Evolutionary conservation across 345 rosid genomes (phyloP), one percentile per base, ranked within the genome.

Genomic region (Alliaria petiolata): DNA sequence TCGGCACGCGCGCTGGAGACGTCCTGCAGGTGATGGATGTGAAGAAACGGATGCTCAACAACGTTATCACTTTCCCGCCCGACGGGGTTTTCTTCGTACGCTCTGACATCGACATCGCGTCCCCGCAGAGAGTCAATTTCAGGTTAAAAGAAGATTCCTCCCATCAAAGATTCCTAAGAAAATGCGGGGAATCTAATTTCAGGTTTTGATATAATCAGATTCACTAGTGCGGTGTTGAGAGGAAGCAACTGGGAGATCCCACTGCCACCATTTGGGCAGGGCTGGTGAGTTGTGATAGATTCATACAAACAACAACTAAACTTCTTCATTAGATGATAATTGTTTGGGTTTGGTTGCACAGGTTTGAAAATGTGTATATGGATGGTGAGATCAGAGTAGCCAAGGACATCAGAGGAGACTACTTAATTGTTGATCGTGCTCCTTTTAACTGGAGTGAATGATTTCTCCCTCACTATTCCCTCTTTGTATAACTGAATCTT

Each of bases 21-120:
- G 88, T 93, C 36, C 79, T 93, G 77, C 98, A 93, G 86, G 97
- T 89, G 64, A 90, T 93, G 65, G 93, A 93, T 65, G 96, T 89
- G 3, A 81, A 81, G 63, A 79, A 73, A 35, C 61, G n/a, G 67
- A 62, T 42, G 45, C 91, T 93, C 26, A 89, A 84, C 50, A 93
- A 90, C 62, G 98, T 87, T 1, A 93, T 93, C 69, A 90, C 96
- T 8, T 90, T 93, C 85, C 98, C 98, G 0, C 97, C 95, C 1
- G 79, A 89, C 22, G 98, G 98, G 0, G 96, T 83, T 15, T 93
- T 93, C 93, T 90, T 90, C 57, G 97, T 93, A 14, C 79, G 97
- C 56, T 90, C 97, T 20, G 55, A 19, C 25, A 81, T 93, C 68
- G 85, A 89, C 46, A 72, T 93, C 39, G 86, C 87, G 80, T 86